These are phyloP conservation scores for Claviceps sp. DNA, from an alignment of 2,329 filamentous ascomycete species.

Conservation along the genomic window DNA sequence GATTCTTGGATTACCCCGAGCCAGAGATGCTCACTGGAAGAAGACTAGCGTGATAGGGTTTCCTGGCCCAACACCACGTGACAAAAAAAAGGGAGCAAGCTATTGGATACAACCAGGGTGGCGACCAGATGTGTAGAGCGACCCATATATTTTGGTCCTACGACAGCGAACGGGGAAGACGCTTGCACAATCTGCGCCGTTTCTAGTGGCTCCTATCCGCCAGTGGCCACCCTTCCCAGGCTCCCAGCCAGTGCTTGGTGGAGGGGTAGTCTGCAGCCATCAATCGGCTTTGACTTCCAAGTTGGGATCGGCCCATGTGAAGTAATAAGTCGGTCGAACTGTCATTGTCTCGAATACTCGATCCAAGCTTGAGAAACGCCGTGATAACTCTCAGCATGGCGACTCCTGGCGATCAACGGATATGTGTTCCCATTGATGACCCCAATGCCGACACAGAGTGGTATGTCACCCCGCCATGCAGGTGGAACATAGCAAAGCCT, in stretches of 20 bases:
- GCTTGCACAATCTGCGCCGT: slow-evolving; percentile 6
- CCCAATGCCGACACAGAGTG: slow-evolving; percentile 98
- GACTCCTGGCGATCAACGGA: slow-evolving; percentile 48
- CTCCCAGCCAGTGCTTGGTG: not conserved
- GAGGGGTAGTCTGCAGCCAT: not conserved
- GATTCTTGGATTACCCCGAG: slow-evolving; percentile 20
- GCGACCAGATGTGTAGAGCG: not conserved
- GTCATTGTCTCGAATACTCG: not conserved
- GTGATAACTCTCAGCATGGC: slow-evolving; percentile 33
- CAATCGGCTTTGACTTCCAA: not conserved
- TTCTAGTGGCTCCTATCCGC: not conserved
- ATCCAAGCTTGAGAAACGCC: not conserved
- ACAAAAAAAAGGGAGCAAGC: slow-evolving; percentile 5
- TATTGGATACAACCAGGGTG: slow-evolving; percentile 9
- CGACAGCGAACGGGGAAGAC: slow-evolving; percentile 5
- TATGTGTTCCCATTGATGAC: slow-evolving; percentile 78
- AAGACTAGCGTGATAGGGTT: slow-evolving; percentile 26
- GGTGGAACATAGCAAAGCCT: slow-evolving; percentile 1
- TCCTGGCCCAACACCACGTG: slow-evolving; percentile 24
- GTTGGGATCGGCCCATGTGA: too few relatives aligned
- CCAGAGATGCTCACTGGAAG: slow-evolving; percentile 23
- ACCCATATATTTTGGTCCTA: slow-evolving; percentile 5
- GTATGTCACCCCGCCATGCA: slow-evolving; percentile 32
- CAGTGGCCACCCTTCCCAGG: too few relatives aligned
- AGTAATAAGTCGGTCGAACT: not conserved